Evolutionary conservation across 805 yeast genomes (phyloP).

Genomic region (Kregervanrija delftensis): DNA sequence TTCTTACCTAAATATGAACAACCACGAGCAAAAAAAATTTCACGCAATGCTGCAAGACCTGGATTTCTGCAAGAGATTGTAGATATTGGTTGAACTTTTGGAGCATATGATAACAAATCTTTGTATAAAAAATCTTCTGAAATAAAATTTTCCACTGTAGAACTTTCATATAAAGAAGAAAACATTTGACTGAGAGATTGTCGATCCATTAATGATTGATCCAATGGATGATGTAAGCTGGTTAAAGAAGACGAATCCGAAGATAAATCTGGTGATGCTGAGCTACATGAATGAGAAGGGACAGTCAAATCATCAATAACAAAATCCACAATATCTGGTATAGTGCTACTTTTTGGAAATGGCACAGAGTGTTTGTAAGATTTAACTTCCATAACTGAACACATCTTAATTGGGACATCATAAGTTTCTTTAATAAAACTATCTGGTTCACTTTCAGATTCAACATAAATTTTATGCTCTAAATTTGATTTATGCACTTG

Average conservation of each 20-base stretch:
- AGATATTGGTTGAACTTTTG: slow-evolving; percentile 15
- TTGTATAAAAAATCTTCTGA: slow-evolving; percentile 4
- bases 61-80: slow-evolving; percentile 15
- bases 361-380: slow-evolving; percentile 16
- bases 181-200: slow-evolving; percentile 22
- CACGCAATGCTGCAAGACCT: slow-evolving; percentile 18
- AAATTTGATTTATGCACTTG: no score
- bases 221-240: background rate
- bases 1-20: slow-evolving; percentile 30
- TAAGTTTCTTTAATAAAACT: background rate
- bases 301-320: slow-evolving; percentile 1
- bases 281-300: slow-evolving; percentile 1
- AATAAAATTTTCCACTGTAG: background rate
- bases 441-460: background rate
- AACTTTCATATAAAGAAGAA: slow-evolving; percentile 15
- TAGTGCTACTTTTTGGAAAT: slow-evolving; percentile 4
- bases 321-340: slow-evolving; percentile 11
- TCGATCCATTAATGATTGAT: background rate
- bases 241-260: slow-evolving; percentile 2
- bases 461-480: no score
- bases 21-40: slow-evolving; percentile 34
- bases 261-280: background rate
- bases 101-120: slow-evolving; percentile 23
- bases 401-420: slow-evolving; percentile 20
- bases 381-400: slow-evolving; percentile 21